Base-by-base conservation (phyloP, 306 rosid genomes). In the Oxytropis ochrocephala region DNA sequence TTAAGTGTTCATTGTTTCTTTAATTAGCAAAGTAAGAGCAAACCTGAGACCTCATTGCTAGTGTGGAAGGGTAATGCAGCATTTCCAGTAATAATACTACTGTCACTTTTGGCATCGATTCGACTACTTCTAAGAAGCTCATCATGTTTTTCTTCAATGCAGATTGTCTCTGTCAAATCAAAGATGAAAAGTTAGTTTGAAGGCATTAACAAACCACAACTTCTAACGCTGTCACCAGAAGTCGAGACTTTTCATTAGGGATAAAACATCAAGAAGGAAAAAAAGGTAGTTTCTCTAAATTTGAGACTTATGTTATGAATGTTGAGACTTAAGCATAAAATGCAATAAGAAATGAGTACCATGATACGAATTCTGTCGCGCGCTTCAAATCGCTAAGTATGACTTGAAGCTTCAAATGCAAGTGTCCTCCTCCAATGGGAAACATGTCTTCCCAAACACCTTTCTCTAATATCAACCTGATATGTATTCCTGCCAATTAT, bases 361-460 rank as follows among this genome's bases (percentile, higher is more conserved):
- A 94, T 74, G 67, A 70, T 42, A 24, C 95, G 96, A 71, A 94
- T 81, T 82, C 77, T 78, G 42, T 78, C 83, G 1, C 96, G 96
- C 64, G 91, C 97, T 46, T 91, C 88, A 24, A n/a, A n/a, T 89
- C 91, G 14, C 53, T 91, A 18, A 91, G 99, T 36, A 86, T 64
- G 69, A 95, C 88, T 77, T 84, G 87, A 52, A 95, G 78, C 74
- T 80, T 88, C 95, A 95, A 60, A 69, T 75, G 96, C 77, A 95
- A 72, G 9, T 74, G 75, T 19, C 96, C 96, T 1, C 74, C 87
- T 29, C 92, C 96, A 39, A 95, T 89, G 24, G 89, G 83, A 75
- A 91, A 91, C 3, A 67, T 62, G 41, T 87, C 88, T 66, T 95
- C 96, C 96, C 92, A 91, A 47, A 80, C 67, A 65, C 96, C 96